These are phyloP conservation scores for Neofusicoccum ribis DNA, from an alignment of 2,329 filamentous ascomycete genomes.

Conservation along the genomic window DNA sequence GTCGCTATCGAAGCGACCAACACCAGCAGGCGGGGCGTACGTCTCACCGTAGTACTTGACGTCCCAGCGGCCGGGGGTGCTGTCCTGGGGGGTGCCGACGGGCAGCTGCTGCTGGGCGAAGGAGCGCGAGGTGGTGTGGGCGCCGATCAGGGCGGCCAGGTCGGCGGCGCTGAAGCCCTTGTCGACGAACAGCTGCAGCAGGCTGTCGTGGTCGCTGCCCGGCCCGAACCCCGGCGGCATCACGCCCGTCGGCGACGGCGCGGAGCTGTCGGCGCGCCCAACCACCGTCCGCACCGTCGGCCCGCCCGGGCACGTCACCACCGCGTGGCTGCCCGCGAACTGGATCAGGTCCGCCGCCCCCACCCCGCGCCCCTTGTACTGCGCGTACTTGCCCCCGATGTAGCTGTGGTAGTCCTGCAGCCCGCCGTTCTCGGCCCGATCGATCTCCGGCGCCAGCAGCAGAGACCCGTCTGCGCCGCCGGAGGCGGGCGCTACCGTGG, in stretches of 20 bases:
- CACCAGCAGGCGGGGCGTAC: slow-evolving; percentile 6
- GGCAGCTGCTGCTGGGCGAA: slow-evolving; percentile 48
- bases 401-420: slow-evolving; percentile 41
- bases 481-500: slow-evolving; percentile 16
- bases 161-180: slow-evolving; percentile 55
- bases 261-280: slow-evolving; percentile 48
- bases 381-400: slow-evolving; percentile 37
- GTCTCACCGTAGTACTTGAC: slow-evolving; percentile 48
- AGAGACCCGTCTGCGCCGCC: slow-evolving; percentile 46
- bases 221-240: slow-evolving; percentile 43
- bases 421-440: slow-evolving; percentile 45
- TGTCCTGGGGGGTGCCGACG: slow-evolving; percentile 47
- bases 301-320: slow-evolving; percentile 53
- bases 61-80: slow-evolving; percentile 54
- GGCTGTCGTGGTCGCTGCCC: slow-evolving; percentile 41
- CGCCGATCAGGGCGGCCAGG: slow-evolving; percentile 56
- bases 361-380: slow-evolving; percentile 45
- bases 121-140: slow-evolving; percentile 49
- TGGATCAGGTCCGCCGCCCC: slow-evolving; percentile 58
- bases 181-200: slow-evolving; percentile 50
- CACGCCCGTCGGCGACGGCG: slow-evolving; percentile 44
- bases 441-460: slow-evolving; percentile 37
- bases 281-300: slow-evolving; percentile 53
- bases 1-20: slow-evolving; percentile 28
- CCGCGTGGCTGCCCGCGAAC: slow-evolving; percentile 49